Evolutionary conservation across 345 rosid genomes (phyloP).

Genomic region (Rhizophora apiculata): DNA sequence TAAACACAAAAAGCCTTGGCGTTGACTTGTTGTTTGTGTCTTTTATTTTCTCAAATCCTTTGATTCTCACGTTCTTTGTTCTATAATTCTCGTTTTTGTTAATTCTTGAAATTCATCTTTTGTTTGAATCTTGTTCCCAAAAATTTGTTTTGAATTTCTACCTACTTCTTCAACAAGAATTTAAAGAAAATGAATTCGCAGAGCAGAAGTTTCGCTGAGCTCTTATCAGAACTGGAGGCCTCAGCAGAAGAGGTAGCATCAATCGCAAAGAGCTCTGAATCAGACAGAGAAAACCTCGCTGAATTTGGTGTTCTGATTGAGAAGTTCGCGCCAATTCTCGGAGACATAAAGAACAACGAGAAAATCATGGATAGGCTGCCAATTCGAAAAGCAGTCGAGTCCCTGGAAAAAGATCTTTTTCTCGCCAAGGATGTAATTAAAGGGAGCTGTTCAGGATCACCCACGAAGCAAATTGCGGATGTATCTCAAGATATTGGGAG

Average conservation of each 20-base stretch:
- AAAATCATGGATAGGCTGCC: conserved; percentile 37
- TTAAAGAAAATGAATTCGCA: conserved; percentile 23
- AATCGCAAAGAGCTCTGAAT: conserved; percentile 31
- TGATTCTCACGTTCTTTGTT: no score
- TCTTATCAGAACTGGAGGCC: conserved; percentile 31
- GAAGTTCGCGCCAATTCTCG: conserved; percentile 45
- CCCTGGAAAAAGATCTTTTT: conserved; percentile 39
- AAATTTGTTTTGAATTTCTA: no score
- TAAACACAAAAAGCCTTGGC: no score
- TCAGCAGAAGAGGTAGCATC: conserved; percentile 36
- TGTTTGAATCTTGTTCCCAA: no score
- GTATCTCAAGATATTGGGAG: conserved; percentile 55
- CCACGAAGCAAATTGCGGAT: conserved; percentile 38
- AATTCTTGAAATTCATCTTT: no score
- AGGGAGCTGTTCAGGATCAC: conserved; percentile 28
- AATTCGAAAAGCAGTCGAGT: conserved; percentile 42
- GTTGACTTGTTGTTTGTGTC: neutral
- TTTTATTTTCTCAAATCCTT: neutral
- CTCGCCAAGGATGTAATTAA: conserved; percentile 40
- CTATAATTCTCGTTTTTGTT: no score
- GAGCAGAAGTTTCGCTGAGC: conserved; percentile 35
- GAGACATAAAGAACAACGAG: conserved; percentile 26
- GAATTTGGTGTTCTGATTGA: conserved; percentile 42
- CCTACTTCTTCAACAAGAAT: no score
- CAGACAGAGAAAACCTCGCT: conserved; percentile 31